These are phyloP conservation scores for Codiaeum variegatum DNA, from an alignment of 441 rosid genomes.

Conservation along the genomic window DNA sequence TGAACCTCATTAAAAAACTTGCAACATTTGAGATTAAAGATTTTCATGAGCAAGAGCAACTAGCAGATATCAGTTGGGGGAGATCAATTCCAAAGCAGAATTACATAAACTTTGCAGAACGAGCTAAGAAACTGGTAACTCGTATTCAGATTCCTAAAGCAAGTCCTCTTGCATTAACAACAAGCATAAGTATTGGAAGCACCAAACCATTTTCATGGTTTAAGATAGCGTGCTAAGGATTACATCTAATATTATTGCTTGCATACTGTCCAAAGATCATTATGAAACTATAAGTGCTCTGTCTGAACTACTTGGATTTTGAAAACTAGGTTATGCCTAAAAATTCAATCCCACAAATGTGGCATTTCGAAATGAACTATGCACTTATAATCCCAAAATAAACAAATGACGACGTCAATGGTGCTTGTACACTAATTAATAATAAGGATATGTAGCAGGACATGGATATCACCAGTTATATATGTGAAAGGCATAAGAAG, in stretches of 20 bases:
- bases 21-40: neutral
- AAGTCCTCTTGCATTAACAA: neutral
- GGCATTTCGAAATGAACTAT: neutral
- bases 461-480: neutral
- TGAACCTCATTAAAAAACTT: neutral
- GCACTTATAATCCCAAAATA: neutral
- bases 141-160: neutral
- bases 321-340: neutral
- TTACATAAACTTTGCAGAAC: conserved; percentile 1
- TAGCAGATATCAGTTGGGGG: neutral
- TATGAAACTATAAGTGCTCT: neutral
- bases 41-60: neutral
- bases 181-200: neutral
- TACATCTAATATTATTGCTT: neutral
- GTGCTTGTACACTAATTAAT: neutral
- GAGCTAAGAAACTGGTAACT: conserved; percentile 1
- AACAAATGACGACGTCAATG: neutral
- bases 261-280: neutral
- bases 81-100: conserved; percentile 5
- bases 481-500: neutral
- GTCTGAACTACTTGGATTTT: neutral
- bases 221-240: too few species aligned
- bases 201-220: too few species aligned
- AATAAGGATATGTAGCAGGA: neutral
- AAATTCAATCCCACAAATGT: neutral